These are phyloP conservation scores for Blepharisma japonicum DNA, from an alignment of 73 alveolate genomes.

Conservation along the genomic window DNA sequence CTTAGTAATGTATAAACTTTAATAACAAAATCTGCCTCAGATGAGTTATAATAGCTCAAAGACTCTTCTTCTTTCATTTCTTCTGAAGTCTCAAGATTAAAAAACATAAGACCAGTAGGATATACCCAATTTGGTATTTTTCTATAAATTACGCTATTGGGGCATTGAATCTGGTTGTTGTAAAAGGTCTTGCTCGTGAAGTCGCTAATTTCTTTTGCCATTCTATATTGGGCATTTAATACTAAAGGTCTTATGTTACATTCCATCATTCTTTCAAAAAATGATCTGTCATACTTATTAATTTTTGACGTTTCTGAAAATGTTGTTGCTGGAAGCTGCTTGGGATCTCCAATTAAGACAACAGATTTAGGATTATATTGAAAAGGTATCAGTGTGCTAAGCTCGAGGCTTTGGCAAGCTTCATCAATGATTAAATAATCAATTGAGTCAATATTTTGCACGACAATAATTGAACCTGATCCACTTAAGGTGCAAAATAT, in stretches of 20 bases:
- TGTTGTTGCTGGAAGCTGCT: constrained; percentile 95
- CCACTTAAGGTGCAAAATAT: constrained; percentile 62
- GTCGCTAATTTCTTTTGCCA: constrained; percentile 85
- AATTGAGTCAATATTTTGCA: constrained; percentile 39
- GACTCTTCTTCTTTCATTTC: constrained; percentile 29
- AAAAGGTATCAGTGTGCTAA: constrained; percentile 78
- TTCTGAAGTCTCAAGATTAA: constrained; percentile 31
- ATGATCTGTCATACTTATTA: constrained; percentile 59
- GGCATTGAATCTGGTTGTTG: constrained; percentile 57
- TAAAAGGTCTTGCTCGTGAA: constrained; percentile 81
- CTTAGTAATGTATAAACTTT: background rate
- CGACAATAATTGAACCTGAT: constrained; percentile 51
- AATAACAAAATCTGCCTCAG: constrained; percentile 42
- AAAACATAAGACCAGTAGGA: background rate
- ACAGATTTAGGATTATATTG: constrained; percentile 66
- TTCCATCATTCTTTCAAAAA: constrained; percentile 80
- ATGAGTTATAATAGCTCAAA: constrained; percentile 30
- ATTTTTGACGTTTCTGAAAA: constrained; percentile 70
- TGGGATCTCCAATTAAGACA: constrained; percentile 94
- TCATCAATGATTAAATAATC: constrained; percentile 91
- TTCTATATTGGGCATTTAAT: constrained; percentile 91
- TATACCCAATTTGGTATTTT: constrained; percentile 27
- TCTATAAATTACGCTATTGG: constrained; percentile 28
- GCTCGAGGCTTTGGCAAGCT: constrained; percentile 89
- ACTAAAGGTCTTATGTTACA: constrained; percentile 62